A percentile compares a stretch with the other conserved stretches of the same genome.
Evolutionary conservation across 208 protist species (phyloP).

Genomic region (Herpetomonas samuelpessoai): DNA sequence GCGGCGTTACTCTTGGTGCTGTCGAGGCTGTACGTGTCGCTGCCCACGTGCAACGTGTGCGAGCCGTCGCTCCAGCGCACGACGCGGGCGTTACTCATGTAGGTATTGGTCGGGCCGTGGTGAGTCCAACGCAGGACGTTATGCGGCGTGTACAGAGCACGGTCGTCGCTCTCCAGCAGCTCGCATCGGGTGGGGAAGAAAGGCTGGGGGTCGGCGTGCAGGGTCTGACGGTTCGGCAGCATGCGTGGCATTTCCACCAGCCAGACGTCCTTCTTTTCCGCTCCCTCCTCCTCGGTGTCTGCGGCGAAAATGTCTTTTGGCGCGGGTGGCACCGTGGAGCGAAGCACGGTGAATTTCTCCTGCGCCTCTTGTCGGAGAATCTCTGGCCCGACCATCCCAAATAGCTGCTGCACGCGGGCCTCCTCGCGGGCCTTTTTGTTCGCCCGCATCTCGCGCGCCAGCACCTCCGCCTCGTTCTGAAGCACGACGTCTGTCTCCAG

Average conservation of each 20-base stretch:
- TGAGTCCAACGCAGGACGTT: conserved; percentile 83
- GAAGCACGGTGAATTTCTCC: conserved; percentile 48
- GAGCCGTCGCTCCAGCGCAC: conserved; percentile 85
- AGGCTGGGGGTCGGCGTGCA: conserved; percentile 80
- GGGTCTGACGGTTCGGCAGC: conserved; percentile 68
- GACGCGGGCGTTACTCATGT: conserved; percentile 76
- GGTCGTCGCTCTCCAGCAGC: conserved; percentile 60
- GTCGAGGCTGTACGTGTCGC: conserved; percentile 55
- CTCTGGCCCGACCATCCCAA: conserved; percentile 44
- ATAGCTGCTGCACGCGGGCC: conserved; percentile 47
- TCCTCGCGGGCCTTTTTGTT: conserved; percentile 34
- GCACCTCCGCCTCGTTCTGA: conserved; percentile 14
- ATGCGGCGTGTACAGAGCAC: conserved; percentile 74
- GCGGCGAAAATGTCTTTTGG: conserved; percentile 7
- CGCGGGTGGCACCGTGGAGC: conserved; percentile 24
- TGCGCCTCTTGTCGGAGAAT: conserved; percentile 25
- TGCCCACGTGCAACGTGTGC: conserved; percentile 78
- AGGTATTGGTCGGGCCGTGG: conserved; percentile 28
- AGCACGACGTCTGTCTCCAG: conserved; percentile 49
- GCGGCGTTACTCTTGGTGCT: conserved; percentile 45
- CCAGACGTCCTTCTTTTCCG: conserved; percentile 30
- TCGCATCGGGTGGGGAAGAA: conserved; percentile 48
- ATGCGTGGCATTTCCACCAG: conserved; percentile 86
- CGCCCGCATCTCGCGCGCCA: conserved; percentile 22
- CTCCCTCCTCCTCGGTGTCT: conserved; percentile 12